These are phyloP conservation scores for Podaxis rugospora DNA, from an alignment of 768 basidiomycete species.

Conservation along the genomic window DNA sequence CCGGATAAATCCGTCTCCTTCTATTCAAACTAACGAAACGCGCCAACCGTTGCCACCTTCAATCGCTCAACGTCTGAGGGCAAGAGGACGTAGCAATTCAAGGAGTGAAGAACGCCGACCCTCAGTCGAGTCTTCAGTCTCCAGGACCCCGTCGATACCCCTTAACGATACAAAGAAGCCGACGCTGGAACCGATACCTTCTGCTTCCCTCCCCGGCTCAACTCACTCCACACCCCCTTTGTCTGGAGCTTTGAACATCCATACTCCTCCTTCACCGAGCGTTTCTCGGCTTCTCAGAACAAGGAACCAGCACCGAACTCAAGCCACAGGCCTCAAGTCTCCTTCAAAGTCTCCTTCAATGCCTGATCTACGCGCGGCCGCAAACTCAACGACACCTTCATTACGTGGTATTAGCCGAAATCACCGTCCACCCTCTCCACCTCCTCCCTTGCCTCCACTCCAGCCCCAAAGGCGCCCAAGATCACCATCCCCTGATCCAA, in stretches of 20 bases:
- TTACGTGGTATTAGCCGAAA: neutral
- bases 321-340: neutral
- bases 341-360: slow-evolving; percentile 6
- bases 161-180: neutral
- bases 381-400: neutral
- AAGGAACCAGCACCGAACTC: neutral
- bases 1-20: neutral
- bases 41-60: neutral
- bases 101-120: neutral
- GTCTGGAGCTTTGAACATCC: neutral
- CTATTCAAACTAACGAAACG: neutral
- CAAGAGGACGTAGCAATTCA: neutral
- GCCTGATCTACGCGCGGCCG: slow-evolving; percentile 2
- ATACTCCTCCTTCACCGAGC: neutral
- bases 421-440: neutral
- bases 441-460: neutral
- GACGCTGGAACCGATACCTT: neutral
- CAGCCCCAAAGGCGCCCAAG: neutral
- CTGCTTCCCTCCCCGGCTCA: neutral
- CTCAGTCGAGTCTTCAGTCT: neutral
- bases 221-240: neutral
- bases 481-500: neutral
- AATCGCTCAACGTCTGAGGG: neutral
- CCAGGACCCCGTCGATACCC: neutral
- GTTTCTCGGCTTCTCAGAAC: neutral